Conservation (phyloP, 257 asterid genomes). For the Solanum rostratum region DNA sequence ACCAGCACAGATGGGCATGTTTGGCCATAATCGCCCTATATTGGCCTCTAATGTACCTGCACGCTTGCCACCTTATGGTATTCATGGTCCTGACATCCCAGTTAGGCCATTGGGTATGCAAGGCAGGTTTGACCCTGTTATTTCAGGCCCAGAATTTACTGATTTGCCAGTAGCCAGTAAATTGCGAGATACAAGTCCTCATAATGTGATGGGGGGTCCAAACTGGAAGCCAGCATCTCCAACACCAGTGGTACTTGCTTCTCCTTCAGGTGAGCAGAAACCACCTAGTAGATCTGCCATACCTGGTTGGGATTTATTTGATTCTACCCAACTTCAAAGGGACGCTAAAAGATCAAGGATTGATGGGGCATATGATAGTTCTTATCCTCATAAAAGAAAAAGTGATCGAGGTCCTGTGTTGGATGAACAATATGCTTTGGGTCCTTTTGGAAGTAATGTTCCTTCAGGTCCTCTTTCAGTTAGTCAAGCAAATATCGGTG, state of each 20-base stretch:
- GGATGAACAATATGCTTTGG: constrained; percentile 28
- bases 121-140: constrained; percentile 37
- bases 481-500: constrained; percentile 8
- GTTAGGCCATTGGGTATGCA: constrained; percentile 51
- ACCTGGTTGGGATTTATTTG: constrained; percentile 59
- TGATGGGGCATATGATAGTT: constrained; percentile 25
- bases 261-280: constrained; percentile 44
- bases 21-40: constrained; percentile 45
- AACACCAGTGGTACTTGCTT: constrained; percentile 43
- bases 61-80: constrained; percentile 36
- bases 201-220: constrained; percentile 41
- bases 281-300: constrained; percentile 37
- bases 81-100: constrained; percentile 44
- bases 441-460: constrained; percentile 17
- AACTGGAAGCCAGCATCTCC: constrained; percentile 81
- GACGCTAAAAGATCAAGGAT: constrained; percentile 80
- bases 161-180: constrained; percentile 31
- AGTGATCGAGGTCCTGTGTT: constrained; percentile 13
- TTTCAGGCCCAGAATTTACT: constrained; percentile 31
- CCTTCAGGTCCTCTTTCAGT: constrained; percentile 23
- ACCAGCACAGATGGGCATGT: constrained; percentile 56
- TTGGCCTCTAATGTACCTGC: constrained; percentile 36
- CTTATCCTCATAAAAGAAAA: constrained; percentile 32
- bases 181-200: constrained; percentile 40
- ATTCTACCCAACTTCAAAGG: constrained; percentile 54